These are phyloP conservation scores for Tetrastigma voinierianum DNA, from an alignment of 164 flowering plant species.

Conservation along the genomic window DNA sequence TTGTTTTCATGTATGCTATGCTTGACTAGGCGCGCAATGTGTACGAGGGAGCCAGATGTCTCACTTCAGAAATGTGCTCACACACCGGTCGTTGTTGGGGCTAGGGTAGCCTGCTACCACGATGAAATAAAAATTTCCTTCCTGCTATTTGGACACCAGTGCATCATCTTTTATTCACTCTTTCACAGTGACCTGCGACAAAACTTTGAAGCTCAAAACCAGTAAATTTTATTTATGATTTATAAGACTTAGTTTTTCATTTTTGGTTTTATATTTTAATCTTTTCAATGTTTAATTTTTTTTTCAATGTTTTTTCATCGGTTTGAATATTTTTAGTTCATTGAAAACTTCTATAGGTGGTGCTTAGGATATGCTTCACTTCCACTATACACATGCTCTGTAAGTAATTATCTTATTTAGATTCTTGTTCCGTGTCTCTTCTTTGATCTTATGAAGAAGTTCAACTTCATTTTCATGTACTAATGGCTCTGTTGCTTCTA, in stretches of 20 bases:
- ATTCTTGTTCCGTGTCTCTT: not conserved
- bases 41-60: no score
- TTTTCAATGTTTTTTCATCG: not conserved
- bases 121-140: conserved; percentile 88
- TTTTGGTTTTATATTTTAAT: not conserved
- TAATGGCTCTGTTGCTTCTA: no score
- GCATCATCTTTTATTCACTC: conserved; percentile 93
- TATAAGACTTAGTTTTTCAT: not conserved
- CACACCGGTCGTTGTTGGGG: no score
- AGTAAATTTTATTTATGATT: no score
- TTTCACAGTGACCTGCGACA: conserved; percentile 90
- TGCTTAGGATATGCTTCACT: no score
- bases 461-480: no score
- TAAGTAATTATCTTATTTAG: conserved; percentile 34
- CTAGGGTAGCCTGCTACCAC: conserved; percentile 87
- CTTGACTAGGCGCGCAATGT: conserved; percentile 70
- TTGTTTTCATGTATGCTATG: conserved; percentile 6
- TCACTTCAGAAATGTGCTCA: no score
- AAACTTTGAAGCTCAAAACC: conserved; percentile 95
- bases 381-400: conserved; percentile 81
- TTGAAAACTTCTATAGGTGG: conserved; percentile 64
- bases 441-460: no score
- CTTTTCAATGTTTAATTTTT: not conserved
- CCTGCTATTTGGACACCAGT: conserved; percentile 82
- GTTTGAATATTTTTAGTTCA: not conserved